A percentile compares a stretch with the other conserved stretches of the same genome.
Conservation (phyloP, 192 early-diverging fungal genomes). For the Phycomyces blakesleeanus region DNA sequence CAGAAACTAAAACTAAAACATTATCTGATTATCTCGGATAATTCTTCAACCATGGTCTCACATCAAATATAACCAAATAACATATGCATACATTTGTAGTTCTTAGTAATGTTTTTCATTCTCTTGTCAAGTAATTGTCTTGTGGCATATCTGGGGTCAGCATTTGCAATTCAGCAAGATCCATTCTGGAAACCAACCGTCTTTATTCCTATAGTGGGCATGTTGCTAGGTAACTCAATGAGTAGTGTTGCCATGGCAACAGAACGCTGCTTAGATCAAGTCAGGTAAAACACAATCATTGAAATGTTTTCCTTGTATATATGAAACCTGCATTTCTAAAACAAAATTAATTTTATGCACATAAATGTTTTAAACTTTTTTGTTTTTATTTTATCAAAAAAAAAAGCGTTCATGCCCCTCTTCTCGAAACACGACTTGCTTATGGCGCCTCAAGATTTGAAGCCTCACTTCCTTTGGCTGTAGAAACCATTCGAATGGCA, state of each 20-base stretch:
- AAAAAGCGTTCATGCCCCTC: constrained; percentile 24
- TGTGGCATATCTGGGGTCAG: constrained; percentile 54
- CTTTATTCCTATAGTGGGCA: constrained; percentile 88
- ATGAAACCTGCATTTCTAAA: too few species aligned
- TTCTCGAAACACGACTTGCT: constrained; percentile 57
- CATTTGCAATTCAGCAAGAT: constrained; percentile 61
- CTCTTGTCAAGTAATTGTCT: constrained; percentile 49
- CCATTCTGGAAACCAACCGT: constrained; percentile 69
- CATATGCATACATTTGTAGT: too few species aligned
- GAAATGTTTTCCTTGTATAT: too few species aligned
- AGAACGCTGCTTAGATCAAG: constrained; percentile 52
- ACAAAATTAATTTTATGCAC: too few species aligned
- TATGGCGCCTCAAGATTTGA: constrained; percentile 84
- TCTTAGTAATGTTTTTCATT: constrained; percentile 43
- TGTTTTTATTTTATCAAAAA: too few species aligned
- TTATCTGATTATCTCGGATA: constrained; percentile 1
- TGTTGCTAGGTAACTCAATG: constrained; percentile 84
- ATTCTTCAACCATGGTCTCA: not conserved
- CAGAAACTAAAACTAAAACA: constrained; percentile 24
- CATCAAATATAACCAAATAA: too few species aligned
- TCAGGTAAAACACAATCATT: constrained; percentile 37
- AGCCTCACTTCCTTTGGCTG: constrained; percentile 65
- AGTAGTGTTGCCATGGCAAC: constrained; percentile 66
- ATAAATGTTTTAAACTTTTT: too few species aligned
- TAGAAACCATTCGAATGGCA: constrained; percentile 69